These are phyloP conservation scores for Oryza meyeriana DNA, from an alignment of 176 grass and related monocot species.

Conservation along the genomic window DNA sequence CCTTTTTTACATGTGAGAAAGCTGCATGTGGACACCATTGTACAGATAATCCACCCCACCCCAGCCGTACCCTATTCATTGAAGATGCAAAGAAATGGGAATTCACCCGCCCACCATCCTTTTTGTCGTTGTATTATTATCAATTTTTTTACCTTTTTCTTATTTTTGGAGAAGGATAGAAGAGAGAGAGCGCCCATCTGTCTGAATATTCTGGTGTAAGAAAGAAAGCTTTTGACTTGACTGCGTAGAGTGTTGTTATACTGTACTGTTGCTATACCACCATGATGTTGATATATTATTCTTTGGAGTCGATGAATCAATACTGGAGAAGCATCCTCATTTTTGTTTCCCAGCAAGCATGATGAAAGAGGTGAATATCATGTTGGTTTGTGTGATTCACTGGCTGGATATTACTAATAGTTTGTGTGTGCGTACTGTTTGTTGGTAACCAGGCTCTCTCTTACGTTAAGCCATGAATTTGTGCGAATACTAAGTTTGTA, in stretches of 20 bases:
- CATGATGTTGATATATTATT: not conserved
- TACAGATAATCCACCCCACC: conserved; percentile 40
- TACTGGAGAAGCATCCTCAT: not conserved
- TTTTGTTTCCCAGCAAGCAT: not conserved
- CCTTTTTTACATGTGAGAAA: conserved; percentile 39
- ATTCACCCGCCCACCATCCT: not conserved
- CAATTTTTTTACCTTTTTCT: not conserved
- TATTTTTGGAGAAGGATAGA: not conserved
- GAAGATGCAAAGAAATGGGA: not conserved
- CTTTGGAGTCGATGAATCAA: not conserved
- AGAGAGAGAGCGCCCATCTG: not conserved
- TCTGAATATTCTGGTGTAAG: not conserved
- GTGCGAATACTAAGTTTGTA: too few species aligned
- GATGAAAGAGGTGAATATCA: not conserved
- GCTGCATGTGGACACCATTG: conserved; percentile 41
- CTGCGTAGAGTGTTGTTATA: not conserved
- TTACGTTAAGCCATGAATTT: too few species aligned
- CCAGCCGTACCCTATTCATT: conserved; percentile 14
- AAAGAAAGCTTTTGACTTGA: not conserved
- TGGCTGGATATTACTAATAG: too few species aligned
- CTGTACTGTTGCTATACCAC: not conserved
- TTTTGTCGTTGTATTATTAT: conserved; percentile 25
- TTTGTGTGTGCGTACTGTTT: too few species aligned
- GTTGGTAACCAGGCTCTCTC: too few species aligned
- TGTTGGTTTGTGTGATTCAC: too few species aligned